Conservation (phyloP, 257 asterid genomes). For the Solanum sparsipilum region DNA sequence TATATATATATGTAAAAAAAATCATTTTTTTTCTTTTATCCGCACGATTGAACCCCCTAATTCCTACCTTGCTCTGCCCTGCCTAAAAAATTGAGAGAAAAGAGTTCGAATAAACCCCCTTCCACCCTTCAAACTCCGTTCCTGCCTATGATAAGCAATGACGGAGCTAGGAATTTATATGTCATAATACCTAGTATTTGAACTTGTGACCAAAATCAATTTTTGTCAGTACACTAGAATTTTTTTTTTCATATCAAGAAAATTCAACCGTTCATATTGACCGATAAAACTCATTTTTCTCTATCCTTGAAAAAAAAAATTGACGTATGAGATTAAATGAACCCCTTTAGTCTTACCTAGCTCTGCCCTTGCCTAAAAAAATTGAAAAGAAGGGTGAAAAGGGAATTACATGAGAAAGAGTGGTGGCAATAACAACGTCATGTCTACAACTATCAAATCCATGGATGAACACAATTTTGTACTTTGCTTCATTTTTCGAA, state of each 20-base stretch:
- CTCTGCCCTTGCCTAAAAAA: not conserved
- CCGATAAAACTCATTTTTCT: not conserved
- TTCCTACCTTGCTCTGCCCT: too few relatives aligned
- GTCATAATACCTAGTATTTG: not conserved
- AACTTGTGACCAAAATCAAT: not conserved
- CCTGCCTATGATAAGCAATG: rapidly evolving
- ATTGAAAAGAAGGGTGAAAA: not conserved
- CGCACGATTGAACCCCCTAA: not conserved
- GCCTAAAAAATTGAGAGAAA: not conserved
- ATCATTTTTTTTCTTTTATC: not conserved
- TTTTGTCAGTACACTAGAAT: not conserved
- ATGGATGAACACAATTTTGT: not conserved
- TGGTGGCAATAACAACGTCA: not conserved
- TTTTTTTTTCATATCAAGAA: not conserved
- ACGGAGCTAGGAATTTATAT: not conserved
- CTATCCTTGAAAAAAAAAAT: not conserved
- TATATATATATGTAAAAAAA: not conserved
- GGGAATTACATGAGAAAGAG: not conserved
- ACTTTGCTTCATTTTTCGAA: not conserved
- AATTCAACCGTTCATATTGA: not conserved
- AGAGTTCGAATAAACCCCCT: not conserved
- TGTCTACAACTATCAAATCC: not conserved
- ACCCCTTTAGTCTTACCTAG: not conserved
- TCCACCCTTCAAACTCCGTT: not conserved
- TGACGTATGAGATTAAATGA: not conserved